phyloP scores from a whole-genome alignment of 2,329 filamentous ascomycete genomes.

The Ceratocystiopsis sp. region DNA sequence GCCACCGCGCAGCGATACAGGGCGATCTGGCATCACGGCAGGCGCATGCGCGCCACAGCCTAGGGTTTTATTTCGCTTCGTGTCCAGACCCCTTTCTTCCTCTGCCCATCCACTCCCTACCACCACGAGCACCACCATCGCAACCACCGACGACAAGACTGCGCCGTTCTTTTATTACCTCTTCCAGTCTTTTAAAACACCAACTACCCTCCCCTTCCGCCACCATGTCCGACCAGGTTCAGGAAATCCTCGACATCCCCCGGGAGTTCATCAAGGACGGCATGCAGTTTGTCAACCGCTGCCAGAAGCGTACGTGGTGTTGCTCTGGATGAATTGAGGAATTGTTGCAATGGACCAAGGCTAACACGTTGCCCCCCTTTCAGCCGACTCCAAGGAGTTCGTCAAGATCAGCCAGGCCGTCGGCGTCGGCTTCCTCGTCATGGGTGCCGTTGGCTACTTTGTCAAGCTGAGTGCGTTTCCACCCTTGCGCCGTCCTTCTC shows the following conservation, averaged over 20 bases:
- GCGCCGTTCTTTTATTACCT: background rate
- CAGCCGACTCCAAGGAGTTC: conserved; percentile 36
- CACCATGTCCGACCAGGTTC: conserved; percentile 48
- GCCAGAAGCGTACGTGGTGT: conserved; percentile 38
- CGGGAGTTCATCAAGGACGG: conserved; percentile 47
- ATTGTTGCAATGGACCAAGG: background rate
- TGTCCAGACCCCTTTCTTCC: background rate
- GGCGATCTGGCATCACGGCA: too few species aligned
- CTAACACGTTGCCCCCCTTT: conserved; percentile 9
- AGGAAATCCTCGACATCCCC: conserved; percentile 53
- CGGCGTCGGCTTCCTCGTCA: conserved; percentile 52
- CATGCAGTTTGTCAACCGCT: conserved; percentile 43
- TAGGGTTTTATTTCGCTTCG: background rate
- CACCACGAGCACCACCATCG: too few species aligned
- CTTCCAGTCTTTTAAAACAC: background rate
- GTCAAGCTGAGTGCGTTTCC: conserved; percentile 46
- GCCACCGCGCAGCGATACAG: too few species aligned
- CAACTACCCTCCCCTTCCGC: background rate
- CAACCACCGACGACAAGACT: background rate
- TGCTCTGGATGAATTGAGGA: background rate
- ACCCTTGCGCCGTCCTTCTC: background rate
- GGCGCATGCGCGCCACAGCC: too few species aligned
- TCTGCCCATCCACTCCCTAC: background rate
- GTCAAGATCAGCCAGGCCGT: conserved; percentile 38
- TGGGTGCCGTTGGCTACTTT: conserved; percentile 53